Conservation (phyloP, 208 protist species). For the Polymyxa betae region DNA sequence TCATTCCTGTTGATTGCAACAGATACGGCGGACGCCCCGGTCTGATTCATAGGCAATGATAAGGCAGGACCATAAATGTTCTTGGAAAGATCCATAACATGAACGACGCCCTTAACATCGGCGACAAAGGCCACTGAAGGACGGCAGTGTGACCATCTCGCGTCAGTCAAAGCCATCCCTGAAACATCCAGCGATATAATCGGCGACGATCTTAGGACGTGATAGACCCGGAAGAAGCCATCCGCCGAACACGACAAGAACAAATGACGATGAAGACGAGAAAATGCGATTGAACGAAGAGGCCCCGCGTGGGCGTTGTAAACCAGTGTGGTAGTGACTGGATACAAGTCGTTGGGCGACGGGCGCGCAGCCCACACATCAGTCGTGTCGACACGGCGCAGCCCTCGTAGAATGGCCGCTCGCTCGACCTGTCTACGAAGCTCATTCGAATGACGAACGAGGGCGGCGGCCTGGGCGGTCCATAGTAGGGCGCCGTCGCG, state of each 20-base stretch:
- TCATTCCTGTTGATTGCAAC: neutral
- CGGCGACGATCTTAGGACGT: constrained; percentile 4
- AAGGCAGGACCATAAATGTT: neutral
- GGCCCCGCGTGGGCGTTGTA: constrained; percentile 59
- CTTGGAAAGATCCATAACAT: constrained; percentile 62
- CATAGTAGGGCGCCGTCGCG: neutral
- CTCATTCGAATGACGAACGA: constrained; percentile 5
- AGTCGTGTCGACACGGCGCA: neutral
- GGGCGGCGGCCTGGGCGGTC: neutral
- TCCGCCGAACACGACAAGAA: constrained; percentile 53
- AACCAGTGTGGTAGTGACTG: constrained; percentile 5
- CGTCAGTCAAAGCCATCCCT: neutral
- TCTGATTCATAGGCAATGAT: neutral
- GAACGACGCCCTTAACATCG: constrained; percentile 51
- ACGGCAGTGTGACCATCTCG: constrained; percentile 59
- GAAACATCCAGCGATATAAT: neutral
- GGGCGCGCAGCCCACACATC: neutral
- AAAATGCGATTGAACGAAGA: constrained; percentile 49
- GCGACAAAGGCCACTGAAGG: constrained; percentile 59
- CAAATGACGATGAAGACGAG: constrained; percentile 63
- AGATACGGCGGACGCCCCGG: neutral
- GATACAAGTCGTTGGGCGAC: neutral
- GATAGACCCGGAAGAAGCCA: neutral
- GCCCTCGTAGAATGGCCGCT: neutral
- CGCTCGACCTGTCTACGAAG: neutral